phyloP scores from a whole-genome alignment of 257 asterid genomes.

The Solanum bulbocastanum region DNA sequence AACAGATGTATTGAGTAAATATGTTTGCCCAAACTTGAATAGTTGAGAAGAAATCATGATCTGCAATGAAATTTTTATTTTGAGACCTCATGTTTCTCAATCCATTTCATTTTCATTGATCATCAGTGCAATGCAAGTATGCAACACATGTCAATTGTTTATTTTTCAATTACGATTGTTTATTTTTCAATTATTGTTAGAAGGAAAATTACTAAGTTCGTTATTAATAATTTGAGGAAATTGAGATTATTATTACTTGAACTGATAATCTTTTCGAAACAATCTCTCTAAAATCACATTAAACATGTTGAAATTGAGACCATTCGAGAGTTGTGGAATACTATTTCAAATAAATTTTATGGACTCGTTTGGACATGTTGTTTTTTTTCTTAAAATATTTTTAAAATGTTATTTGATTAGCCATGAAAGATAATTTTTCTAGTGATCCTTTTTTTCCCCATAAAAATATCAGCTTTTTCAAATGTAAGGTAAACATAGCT shows the following conservation, averaged over 20 bases:
- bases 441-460: not conserved
- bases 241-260: not conserved
- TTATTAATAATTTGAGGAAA: not conserved
- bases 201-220: not conserved
- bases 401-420: not conserved
- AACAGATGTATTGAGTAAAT: not conserved
- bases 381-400: not conserved
- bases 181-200: not conserved
- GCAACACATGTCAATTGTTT: not conserved
- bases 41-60: not conserved
- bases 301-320: not conserved
- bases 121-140: not conserved
- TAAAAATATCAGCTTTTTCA: not conserved
- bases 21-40: too few relatives aligned
- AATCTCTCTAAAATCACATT: not conserved
- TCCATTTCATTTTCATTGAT: not conserved
- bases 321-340: not conserved
- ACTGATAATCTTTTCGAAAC: not conserved
- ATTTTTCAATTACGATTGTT: not conserved
- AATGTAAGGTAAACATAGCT: not conserved
- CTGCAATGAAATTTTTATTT: not conserved
- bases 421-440: accelerated
- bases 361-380: not conserved
- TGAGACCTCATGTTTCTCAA: not conserved
- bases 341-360: not conserved